A percentile compares a stretch with the other conserved stretches of the same genome.
phyloP scores from a whole-genome alignment of 352 stramenopile genomes.

The Globisporangium okanoganense region DNA sequence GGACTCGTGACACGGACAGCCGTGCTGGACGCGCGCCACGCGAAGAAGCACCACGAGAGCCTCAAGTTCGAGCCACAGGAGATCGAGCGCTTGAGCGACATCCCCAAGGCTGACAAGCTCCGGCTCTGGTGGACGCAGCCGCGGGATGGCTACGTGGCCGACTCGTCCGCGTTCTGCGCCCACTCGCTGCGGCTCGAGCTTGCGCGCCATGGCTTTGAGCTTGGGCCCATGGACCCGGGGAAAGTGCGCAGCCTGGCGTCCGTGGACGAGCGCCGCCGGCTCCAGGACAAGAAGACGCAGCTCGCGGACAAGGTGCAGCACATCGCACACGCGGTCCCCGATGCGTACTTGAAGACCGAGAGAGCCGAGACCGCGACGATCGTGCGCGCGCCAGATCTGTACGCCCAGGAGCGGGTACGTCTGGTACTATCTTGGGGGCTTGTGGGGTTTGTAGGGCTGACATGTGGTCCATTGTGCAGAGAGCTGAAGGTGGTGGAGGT shows the following conservation, averaged over 20 bases:
- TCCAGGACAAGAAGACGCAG: conserved; percentile 28
- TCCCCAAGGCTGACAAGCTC: conserved; percentile 42
- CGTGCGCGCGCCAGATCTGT: conserved; percentile 30
- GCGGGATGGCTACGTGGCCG: conserved; percentile 50
- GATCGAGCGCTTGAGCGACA: conserved; percentile 43
- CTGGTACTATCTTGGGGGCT: not conserved
- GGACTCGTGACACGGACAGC: conserved; percentile 34
- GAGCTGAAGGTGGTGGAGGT: not conserved
- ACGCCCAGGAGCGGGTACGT: conserved; percentile 35
- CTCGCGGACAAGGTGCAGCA: conserved; percentile 45
- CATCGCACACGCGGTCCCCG: conserved; percentile 28
- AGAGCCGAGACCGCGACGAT: conserved; percentile 19
- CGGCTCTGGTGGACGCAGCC: conserved; percentile 51
- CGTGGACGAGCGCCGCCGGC: conserved; percentile 29
- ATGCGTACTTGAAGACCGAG: conserved; percentile 23
- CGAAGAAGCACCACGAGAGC: conserved; percentile 29
- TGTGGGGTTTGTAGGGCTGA: not conserved
- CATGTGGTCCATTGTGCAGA: not conserved
- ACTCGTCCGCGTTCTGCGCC: conserved; percentile 33
- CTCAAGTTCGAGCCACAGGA: conserved; percentile 54
- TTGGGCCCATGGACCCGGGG: conserved; percentile 42
- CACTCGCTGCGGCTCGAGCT: conserved; percentile 50
- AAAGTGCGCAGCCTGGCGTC: conserved; percentile 37
- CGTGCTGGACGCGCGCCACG: conserved; percentile 28
- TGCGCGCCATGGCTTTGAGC: conserved; percentile 18